Evolutionary conservation across 2,329 filamentous ascomycete genomes (phyloP), one percentile per base, ranked within the genome.

Genomic region (Sphaerulina populicola): DNA sequence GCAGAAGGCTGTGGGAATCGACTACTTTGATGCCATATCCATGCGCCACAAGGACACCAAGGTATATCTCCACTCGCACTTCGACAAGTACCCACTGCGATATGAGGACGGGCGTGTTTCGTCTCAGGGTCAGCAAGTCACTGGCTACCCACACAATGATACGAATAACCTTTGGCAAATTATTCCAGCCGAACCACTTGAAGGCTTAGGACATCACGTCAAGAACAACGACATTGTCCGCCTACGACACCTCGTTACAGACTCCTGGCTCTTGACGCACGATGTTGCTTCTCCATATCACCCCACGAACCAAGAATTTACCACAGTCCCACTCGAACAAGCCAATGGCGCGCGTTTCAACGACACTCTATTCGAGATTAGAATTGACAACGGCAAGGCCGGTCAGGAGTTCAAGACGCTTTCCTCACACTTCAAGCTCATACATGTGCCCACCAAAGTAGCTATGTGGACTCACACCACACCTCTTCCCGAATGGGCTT

Each of bases 161-260:
- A 96, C 91, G 65, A 98, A 98, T 79, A 98, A 98, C 74, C 81
- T 94, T 66, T 98, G 93, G 93, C 85, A 97, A 70, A 83, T 98
- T 59, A 71, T 97, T 33, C 93, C 93, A 7, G 69, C 77, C 5
- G 74, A 76, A 48, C 65, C 70, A 12, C 60, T 75, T 41, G 79
- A 83, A 51, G 73, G 77, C 47, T 59, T 75, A 31, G 83, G 80
- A 27, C 80, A 80, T 56, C 75, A 74, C 14, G 85, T 98, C 57
- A 83, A 80, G 69, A 88, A 94, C 67, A 85, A 89, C 58, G 90
- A 96, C 57, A 71, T 91, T 47, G 80, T 98, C 52, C 85, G 91
- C 62, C 82, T 98, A 49, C 83, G 86, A 60, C 93, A 98, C 67
- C 60, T 94, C 40, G 83, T 83, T 41, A 98, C 93, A 4, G 82